A percentile compares a stretch with the other conserved stretches of the same genome.
Conservation (phyloP, 106 monocot genomes). For the Hemerocallis citrina region DNA sequence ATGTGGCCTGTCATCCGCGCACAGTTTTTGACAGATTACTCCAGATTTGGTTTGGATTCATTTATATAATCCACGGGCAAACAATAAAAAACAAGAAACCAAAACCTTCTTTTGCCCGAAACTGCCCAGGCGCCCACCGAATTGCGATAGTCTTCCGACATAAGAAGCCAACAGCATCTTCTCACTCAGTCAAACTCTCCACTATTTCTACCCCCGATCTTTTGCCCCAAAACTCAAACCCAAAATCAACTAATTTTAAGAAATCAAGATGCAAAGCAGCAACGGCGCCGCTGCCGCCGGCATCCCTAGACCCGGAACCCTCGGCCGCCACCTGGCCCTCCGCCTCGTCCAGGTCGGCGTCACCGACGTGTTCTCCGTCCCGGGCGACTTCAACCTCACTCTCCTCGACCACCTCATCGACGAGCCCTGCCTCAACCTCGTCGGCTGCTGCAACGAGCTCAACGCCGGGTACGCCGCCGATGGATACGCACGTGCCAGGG, state of each 20-base stretch:
- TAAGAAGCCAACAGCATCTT: not conserved
- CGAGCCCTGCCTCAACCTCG: slow-evolving; percentile 17
- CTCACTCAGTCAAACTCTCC: not conserved
- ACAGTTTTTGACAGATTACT: no score
- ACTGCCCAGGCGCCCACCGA: not conserved
- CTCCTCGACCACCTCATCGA: slow-evolving; percentile 33
- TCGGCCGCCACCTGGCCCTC: slow-evolving; percentile 46
- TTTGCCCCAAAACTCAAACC: not conserved
- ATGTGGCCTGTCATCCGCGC: no score
- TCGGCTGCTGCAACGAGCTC: slow-evolving; percentile 64
- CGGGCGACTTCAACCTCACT: slow-evolving; percentile 62
- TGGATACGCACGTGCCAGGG: slow-evolving; percentile 36
- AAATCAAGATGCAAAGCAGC: not conserved
- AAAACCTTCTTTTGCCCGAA: not conserved
- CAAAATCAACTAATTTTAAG: not conserved
- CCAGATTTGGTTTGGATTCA: no score
- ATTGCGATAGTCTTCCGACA: not conserved
- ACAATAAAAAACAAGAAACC: not conserved
- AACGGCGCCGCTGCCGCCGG: not conserved
- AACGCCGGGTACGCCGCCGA: slow-evolving; percentile 65
- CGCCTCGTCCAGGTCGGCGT: slow-evolving; percentile 47
- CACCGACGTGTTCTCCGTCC: slow-evolving; percentile 44
- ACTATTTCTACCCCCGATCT: not conserved
- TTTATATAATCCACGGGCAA: no score
- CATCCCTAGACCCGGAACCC: not conserved